Conservation (phyloP, 208 protist species). For the Porcisia hertigi region DNA sequence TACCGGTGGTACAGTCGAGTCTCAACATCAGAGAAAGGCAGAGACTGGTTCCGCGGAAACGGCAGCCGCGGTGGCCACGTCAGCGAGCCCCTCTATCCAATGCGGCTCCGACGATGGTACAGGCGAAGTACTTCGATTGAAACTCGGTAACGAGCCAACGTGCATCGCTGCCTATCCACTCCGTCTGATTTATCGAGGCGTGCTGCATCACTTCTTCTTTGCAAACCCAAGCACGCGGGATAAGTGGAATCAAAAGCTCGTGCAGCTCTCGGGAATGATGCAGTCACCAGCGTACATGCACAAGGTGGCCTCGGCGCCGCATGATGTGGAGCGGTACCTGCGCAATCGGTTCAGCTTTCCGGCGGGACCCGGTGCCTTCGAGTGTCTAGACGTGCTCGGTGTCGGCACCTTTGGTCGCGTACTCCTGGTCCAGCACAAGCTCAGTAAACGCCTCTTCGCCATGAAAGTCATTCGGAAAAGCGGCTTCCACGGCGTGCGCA, state of each 20-base stretch:
- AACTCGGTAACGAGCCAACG: slow-evolving; percentile 22
- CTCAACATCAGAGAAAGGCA: not conserved
- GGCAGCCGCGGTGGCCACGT: not conserved
- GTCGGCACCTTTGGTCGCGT: slow-evolving; percentile 78
- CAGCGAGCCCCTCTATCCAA: not conserved
- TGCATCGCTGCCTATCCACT: slow-evolving; percentile 54
- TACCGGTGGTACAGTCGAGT: too few species aligned
- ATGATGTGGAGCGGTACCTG: slow-evolving; percentile 40
- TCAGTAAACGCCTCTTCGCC: slow-evolving; percentile 57
- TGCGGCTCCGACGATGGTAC: slow-evolving; percentile 13
- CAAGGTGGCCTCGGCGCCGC: slow-evolving; percentile 24
- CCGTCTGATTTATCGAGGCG: slow-evolving; percentile 40
- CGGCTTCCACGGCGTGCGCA: slow-evolving; percentile 51
- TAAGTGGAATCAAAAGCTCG: slow-evolving; percentile 46
- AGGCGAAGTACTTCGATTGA: slow-evolving; percentile 10
- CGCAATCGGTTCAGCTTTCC: slow-evolving; percentile 44
- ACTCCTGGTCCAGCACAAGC: slow-evolving; percentile 64
- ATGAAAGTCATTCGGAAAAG: slow-evolving; percentile 79
- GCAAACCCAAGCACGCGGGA: slow-evolving; percentile 45
- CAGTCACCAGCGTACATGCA: slow-evolving; percentile 24
- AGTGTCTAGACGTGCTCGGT: slow-evolving; percentile 64
- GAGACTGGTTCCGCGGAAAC: not conserved
- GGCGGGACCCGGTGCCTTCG: slow-evolving; percentile 50
- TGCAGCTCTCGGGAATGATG: slow-evolving; percentile 35
- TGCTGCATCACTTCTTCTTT: slow-evolving; percentile 76